Conservation (phyloP, 2,329 filamentous ascomycete species). For the Lomentospora prolificans region DNA sequence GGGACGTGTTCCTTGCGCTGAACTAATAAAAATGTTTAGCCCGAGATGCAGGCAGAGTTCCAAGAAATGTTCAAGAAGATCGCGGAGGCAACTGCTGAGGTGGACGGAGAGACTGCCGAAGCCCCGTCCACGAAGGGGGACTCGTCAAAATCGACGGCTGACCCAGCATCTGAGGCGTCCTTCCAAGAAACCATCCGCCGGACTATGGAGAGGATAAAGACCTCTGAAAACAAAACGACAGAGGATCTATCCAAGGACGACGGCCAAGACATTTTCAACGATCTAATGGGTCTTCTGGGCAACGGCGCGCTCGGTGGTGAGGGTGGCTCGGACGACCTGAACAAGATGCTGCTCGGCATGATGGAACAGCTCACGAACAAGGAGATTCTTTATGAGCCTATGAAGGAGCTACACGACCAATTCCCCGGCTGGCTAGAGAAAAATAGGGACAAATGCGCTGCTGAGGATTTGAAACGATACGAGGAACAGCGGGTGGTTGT, state of each 20-base stretch:
- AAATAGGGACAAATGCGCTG: constrained; percentile 55
- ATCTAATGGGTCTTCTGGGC: constrained; percentile 85
- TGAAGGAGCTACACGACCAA: constrained; percentile 93
- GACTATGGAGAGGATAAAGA: constrained; percentile 95
- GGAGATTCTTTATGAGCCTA: constrained; percentile 95
- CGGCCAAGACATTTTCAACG: constrained; percentile 63
- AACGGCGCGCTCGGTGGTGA: constrained; percentile 49
- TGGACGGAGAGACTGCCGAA: constrained; percentile 16
- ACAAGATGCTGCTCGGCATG: constrained; percentile 92
- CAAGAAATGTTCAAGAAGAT: constrained; percentile 69
- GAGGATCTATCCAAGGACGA: constrained; percentile 30
- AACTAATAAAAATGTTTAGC: constrained; percentile 23
- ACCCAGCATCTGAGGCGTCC: constrained; percentile 45
- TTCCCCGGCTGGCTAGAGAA: constrained; percentile 82
- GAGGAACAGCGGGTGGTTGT: constrained; percentile 72
- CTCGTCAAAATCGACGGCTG: constrained; percentile 15
- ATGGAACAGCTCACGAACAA: constrained; percentile 99
- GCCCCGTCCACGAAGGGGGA: constrained; percentile 19
- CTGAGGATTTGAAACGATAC: constrained; percentile 71
- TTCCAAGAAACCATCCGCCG: constrained; percentile 90
- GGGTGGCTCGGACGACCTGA: constrained; percentile 69
- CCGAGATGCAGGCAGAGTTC: constrained; percentile 70
- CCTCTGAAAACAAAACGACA: constrained; percentile 61
- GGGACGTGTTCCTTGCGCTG: too few species aligned
- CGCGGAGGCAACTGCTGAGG: constrained; percentile 24